Conservation (phyloP, 2,329 filamentous ascomycete species). For the Phaeophleospora eucalypticola region DNA sequence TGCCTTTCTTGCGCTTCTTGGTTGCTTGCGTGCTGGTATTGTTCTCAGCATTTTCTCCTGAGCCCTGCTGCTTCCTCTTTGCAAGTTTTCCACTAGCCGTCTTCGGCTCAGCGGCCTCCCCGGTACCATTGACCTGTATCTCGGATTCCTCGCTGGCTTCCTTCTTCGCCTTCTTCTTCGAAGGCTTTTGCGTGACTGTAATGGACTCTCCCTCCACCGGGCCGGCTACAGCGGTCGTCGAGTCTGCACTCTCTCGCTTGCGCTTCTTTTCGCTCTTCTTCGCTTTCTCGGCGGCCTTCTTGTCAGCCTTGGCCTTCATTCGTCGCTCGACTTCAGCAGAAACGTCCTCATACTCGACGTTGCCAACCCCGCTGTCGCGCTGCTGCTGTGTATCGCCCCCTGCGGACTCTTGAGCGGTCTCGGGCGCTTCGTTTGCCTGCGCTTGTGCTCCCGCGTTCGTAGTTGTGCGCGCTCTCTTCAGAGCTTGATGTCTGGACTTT, state of each 20-base stretch:
- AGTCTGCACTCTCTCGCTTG: constrained; percentile 32
- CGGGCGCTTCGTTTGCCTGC: too few relatives aligned
- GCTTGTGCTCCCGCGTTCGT: too few relatives aligned
- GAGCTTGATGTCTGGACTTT: neutral
- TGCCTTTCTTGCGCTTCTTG: constrained; percentile 8
- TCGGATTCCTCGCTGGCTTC: neutral
- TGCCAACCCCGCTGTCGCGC: constrained; percentile 1
- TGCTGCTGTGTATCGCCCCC: too few relatives aligned
- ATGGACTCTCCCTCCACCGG: neutral
- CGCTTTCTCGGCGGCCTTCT: constrained; percentile 18
- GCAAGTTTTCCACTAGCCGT: neutral
- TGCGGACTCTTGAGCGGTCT: too few relatives aligned
- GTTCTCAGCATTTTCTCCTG: constrained; percentile 1
- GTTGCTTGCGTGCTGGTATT: neutral
- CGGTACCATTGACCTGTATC: neutral
- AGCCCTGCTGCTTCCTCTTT: constrained; percentile 5
- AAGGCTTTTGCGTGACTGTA: constrained; percentile 4
- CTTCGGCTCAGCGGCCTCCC: neutral
- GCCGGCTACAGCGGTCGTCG: too few relatives aligned
- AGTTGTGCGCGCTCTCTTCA: too few relatives aligned
- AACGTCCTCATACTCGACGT: constrained; percentile 29
- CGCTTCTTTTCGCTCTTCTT: constrained; percentile 23
- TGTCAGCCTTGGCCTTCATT: constrained; percentile 29
- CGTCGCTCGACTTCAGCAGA: constrained; percentile 30
- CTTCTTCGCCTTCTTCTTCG: constrained; percentile 7